A percentile compares a stretch with the other conserved stretches of the same genome.
These are phyloP conservation scores for Suhomyces canberraensis DNA, from an alignment of 805 yeast genomes.

Conservation along the genomic window DNA sequence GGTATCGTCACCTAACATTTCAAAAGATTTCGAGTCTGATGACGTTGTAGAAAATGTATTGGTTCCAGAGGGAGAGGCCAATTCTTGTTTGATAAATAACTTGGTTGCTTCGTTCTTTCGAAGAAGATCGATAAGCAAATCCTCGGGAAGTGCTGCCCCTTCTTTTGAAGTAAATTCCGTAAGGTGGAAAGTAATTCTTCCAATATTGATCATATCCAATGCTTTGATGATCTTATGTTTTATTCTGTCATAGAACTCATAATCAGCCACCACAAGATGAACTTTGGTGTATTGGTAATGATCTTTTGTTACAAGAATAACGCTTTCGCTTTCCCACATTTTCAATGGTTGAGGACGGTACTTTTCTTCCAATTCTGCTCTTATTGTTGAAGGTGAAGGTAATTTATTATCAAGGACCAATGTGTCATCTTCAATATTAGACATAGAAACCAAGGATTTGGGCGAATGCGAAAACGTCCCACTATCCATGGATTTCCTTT, in stretches of 20 bases:
- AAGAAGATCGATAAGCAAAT: slow-evolving; percentile 36
- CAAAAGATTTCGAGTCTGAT: slow-evolving; percentile 55
- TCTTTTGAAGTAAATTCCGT: slow-evolving; percentile 65
- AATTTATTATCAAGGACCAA: background rate
- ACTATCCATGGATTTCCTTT: background rate
- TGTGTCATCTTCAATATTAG: background rate
- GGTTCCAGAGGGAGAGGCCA: slow-evolving; percentile 29
- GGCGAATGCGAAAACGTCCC: background rate
- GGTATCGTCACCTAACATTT: slow-evolving; percentile 38
- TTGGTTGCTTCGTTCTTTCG: slow-evolving; percentile 30
- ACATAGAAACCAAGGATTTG: background rate
- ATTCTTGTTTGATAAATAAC: slow-evolving; percentile 31
- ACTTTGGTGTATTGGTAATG: slow-evolving; percentile 53
- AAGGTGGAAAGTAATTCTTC: slow-evolving; percentile 46
- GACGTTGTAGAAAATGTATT: slow-evolving; percentile 46
- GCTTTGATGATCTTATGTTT: slow-evolving; percentile 38
- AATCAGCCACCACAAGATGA: slow-evolving; percentile 21
- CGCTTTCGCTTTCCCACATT: slow-evolving; percentile 12
- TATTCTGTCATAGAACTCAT: slow-evolving; percentile 22
- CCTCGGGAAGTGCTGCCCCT: slow-evolving; percentile 57
- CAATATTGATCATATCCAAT: slow-evolving; percentile 33
- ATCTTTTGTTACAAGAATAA: slow-evolving; percentile 63
- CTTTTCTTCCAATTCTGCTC: slow-evolving; percentile 18
- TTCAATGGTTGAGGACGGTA: slow-evolving; percentile 21
- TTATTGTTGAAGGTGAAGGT: background rate